Conservation (phyloP, 2,329 filamentous ascomycete species). For the Ceratocystis diversiconidia region DNA sequence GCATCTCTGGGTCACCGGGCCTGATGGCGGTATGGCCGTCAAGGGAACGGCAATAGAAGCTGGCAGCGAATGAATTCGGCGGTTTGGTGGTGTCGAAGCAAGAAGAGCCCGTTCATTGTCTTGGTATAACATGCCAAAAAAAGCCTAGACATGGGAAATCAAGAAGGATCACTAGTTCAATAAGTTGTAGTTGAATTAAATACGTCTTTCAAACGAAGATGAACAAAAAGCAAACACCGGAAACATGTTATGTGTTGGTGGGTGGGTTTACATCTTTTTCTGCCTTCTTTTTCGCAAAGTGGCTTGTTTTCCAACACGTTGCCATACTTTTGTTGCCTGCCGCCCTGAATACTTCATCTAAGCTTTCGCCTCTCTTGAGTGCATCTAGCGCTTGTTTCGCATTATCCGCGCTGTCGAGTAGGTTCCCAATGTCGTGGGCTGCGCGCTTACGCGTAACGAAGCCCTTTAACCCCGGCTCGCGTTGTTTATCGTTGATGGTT, state of each 20-base stretch:
- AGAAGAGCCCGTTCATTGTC: neutral
- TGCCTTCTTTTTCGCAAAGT: conserved; percentile 9
- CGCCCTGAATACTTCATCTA: conserved; percentile 21
- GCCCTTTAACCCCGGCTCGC: conserved; percentile 22
- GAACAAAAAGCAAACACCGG: neutral
- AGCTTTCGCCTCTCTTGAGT: conserved; percentile 30
- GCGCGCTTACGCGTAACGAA: conserved; percentile 25
- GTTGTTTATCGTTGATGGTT: conserved; percentile 27
- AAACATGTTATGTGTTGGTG: neutral
- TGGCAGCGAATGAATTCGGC: neutral
- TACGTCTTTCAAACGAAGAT: neutral
- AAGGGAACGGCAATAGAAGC: conserved; percentile 33
- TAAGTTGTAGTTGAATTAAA: neutral
- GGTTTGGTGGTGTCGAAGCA: too few relatives aligned
- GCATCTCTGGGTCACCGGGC: conserved; percentile 50
- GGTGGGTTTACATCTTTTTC: neutral
- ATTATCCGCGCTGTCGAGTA: conserved; percentile 36
- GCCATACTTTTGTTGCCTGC: conserved; percentile 3
- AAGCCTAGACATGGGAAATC: neutral
- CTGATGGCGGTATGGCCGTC: conserved; percentile 47
- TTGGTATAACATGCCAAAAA: neutral
- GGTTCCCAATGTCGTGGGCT: conserved; percentile 25
- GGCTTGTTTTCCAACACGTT: conserved; percentile 16
- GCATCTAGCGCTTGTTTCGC: conserved; percentile 34
- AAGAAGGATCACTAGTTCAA: neutral